Percentiles rank a stretch among this genome's conserved stretches.
Conservation (phyloP, 164 flowering plant genomes). For the Magnolia changhungtana region DNA sequence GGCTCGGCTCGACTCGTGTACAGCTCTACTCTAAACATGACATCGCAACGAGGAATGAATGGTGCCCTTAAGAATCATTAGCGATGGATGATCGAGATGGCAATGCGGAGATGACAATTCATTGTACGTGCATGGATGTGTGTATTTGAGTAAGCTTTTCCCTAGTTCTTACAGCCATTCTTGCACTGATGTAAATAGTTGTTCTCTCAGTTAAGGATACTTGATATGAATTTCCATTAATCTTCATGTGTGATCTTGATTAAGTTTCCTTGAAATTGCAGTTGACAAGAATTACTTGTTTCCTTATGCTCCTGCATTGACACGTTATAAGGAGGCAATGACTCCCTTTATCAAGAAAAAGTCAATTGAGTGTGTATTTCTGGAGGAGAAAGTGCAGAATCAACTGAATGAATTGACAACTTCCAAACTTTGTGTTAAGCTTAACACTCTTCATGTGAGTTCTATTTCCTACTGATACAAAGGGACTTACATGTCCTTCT, state of each 20-base stretch:
- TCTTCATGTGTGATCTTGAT: not conserved
- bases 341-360: slow-evolving; percentile 58
- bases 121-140: too few species aligned
- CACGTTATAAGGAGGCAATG: slow-evolving; percentile 64
- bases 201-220: too few species aligned
- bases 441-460: slow-evolving; percentile 76
- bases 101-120: too few species aligned
- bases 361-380: slow-evolving; percentile 27
- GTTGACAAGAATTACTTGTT: slow-evolving; percentile 68
- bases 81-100: too few species aligned
- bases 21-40: too few species aligned
- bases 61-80: too few species aligned
- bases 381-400: slow-evolving; percentile 38
- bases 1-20: too few species aligned
- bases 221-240: not conserved
- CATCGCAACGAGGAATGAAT: too few species aligned
- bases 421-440: slow-evolving; percentile 66
- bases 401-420: slow-evolving; percentile 53
- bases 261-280: slow-evolving; percentile 30
- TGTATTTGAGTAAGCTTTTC: too few species aligned
- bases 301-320: slow-evolving; percentile 72
- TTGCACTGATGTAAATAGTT: too few species aligned
- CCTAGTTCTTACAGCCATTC: too few species aligned
- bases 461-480: not conserved
- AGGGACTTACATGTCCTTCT: not conserved